Conservation (phyloP, 129 eudicot genomes). For the Helianthus tuberosus region DNA sequence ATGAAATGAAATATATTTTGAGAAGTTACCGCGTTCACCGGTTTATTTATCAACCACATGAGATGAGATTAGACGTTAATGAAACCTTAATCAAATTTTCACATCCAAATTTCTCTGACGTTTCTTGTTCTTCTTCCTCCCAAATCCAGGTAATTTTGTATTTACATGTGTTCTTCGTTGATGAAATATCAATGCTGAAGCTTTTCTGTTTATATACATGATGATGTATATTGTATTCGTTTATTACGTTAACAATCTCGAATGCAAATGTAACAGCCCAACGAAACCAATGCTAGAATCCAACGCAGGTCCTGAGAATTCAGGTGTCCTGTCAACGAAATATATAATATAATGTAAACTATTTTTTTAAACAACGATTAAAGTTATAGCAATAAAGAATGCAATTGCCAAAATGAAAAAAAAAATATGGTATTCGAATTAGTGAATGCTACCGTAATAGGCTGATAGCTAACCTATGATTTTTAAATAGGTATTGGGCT, state of each 20-base stretch:
- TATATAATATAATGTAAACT: no score
- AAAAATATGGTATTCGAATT: no score
- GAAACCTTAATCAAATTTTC: slow-evolving; percentile 10
- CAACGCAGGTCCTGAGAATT: no score
- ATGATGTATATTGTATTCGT: background rate
- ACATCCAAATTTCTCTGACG: slow-evolving; percentile 5
- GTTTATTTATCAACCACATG: slow-evolving; percentile 31
- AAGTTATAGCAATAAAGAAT: no score
- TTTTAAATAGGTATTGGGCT: no score
- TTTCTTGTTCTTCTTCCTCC: slow-evolving; percentile 14
- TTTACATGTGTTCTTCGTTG: background rate
- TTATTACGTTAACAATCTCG: slow-evolving; percentile 12
- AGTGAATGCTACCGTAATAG: no score
- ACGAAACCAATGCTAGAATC: no score
- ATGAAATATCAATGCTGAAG: slow-evolving; percentile 1
- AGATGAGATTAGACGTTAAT: slow-evolving; percentile 20
- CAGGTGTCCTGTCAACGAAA: no score
- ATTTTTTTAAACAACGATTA: no score
- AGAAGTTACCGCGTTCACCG: slow-evolving; percentile 34
- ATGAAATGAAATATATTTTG: background rate
- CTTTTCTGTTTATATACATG: slow-evolving; percentile 14
- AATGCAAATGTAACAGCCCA: no score
- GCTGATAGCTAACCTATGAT: no score
- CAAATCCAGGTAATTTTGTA: slow-evolving; percentile 21
- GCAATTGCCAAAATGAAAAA: no score